Evolutionary conservation across 306 rosid species (phyloP).

Genomic region (Crataegus laevigata): DNA sequence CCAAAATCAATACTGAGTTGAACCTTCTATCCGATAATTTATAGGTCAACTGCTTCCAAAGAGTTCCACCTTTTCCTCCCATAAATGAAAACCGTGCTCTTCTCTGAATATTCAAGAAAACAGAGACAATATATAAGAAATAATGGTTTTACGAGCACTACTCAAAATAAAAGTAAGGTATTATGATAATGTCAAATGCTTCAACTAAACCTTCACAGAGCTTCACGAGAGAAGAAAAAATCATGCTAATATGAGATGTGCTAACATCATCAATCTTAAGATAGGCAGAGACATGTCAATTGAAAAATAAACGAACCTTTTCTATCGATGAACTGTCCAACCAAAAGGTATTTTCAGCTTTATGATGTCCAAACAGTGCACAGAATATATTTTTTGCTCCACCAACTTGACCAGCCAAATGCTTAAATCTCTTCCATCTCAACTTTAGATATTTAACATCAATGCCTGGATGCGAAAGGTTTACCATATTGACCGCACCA

Average conservation of each 20-base stretch:
- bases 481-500: constrained; percentile 24
- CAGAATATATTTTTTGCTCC: constrained; percentile 73
- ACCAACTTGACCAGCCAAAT: constrained; percentile 72
- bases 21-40: constrained; percentile 74
- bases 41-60: constrained; percentile 84
- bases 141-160: neutral
- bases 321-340: constrained; percentile 94
- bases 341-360: constrained; percentile 89
- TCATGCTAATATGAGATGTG: neutral
- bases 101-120: constrained; percentile 37
- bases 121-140: neutral
- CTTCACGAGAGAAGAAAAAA: neutral
- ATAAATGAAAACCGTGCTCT: constrained; percentile 95
- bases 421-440: constrained; percentile 72
- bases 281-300: neutral
- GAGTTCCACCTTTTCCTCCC: constrained; percentile 93
- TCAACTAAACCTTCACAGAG: neutral
- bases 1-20: constrained; percentile 10
- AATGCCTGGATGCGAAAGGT: constrained; percentile 40
- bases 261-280: neutral
- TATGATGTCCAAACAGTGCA: constrained; percentile 63
- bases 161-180: neutral
- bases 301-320: constrained; percentile 46
- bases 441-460: constrained; percentile 55
- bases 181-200: neutral